These are phyloP conservation scores for Combretum micranthum DNA, from an alignment of 345 rosid genomes.

Conservation along the genomic window DNA sequence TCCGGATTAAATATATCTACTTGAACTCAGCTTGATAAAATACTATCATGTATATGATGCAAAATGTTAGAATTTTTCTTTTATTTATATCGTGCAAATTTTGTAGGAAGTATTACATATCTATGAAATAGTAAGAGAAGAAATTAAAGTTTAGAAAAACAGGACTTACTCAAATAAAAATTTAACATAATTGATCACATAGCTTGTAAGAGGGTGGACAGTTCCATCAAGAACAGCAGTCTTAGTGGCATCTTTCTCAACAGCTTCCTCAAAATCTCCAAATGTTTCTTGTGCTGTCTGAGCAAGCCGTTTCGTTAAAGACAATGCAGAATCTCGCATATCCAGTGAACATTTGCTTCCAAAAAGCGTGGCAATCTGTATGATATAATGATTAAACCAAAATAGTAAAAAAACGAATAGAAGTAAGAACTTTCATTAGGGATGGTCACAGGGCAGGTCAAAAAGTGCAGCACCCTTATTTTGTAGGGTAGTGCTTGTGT, in stretches of 20 bases:
- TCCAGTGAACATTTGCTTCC: conserved; percentile 60
- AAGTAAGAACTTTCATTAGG: neutral
- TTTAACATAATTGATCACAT: conserved; percentile 90
- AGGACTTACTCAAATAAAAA: conserved; percentile 84
- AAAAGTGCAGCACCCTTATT: no score
- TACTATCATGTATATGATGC: no score
- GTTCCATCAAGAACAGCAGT: conserved; percentile 97
- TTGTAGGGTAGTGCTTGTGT: no score
- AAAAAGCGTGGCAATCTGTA: conserved; percentile 60
- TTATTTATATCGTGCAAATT: neutral
- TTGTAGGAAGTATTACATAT: neutral
- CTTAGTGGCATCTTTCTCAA: conserved; percentile 94
- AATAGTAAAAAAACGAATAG: neutral
- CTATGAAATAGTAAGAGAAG: neutral
- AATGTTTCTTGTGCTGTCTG: conserved; percentile 93
- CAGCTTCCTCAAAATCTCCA: conserved; percentile 93
- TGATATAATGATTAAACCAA: neutral
- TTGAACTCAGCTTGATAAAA: no score
- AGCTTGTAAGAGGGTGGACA: conserved; percentile 96
- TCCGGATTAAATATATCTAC: no score
- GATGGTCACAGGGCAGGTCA: neutral
- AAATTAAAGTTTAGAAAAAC: conserved; percentile 1
- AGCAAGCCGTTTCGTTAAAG: conserved; percentile 74
- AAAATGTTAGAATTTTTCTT: no score
- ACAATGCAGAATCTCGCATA: conserved; percentile 71